A percentile compares a stretch with the other conserved stretches of the same genome.
Conservation (phyloP, 768 basidiomycete species). For the Suillus subaureus region DNA sequence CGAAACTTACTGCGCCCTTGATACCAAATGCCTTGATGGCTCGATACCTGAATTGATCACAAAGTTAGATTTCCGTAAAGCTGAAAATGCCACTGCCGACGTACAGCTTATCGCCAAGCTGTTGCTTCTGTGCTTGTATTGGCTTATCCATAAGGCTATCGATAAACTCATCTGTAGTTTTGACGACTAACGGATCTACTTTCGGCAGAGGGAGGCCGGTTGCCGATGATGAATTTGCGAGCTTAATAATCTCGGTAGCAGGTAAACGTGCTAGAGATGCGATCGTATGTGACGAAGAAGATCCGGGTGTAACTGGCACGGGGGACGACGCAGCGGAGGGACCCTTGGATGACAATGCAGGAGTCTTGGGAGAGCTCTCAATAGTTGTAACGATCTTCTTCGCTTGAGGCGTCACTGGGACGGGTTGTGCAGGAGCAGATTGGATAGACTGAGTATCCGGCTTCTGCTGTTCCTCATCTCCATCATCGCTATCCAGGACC, state of each 20-base stretch:
- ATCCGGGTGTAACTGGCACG: constrained; percentile 60
- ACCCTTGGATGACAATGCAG: constrained; percentile 74
- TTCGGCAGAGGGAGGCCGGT: constrained; percentile 63
- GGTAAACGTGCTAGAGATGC: constrained; percentile 71
- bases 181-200: constrained; percentile 67
- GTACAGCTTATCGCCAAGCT: constrained; percentile 77
- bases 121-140: constrained; percentile 70
- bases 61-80: neutral
- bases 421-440: constrained; percentile 31
- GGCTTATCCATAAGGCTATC: constrained; percentile 60
- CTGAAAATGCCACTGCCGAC: constrained; percentile 24
- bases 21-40: constrained; percentile 77
- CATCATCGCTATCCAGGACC: constrained; percentile 76
- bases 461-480: constrained; percentile 44
- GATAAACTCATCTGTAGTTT: constrained; percentile 74
- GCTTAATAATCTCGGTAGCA: constrained; percentile 71
- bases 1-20: constrained; percentile 66
- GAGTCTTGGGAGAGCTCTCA: constrained; percentile 67
- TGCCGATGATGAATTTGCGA: constrained; percentile 53
- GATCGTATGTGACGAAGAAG: constrained; percentile 54
- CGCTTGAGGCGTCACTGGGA: constrained; percentile 61
- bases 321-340: constrained; percentile 75
- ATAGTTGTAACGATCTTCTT: constrained; percentile 49
- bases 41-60: constrained; percentile 43
- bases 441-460: constrained; percentile 26